These are phyloP conservation scores for Sordariomycetes sp. DNA, from an alignment of 2,329 filamentous ascomycete species.

Conservation along the genomic window DNA sequence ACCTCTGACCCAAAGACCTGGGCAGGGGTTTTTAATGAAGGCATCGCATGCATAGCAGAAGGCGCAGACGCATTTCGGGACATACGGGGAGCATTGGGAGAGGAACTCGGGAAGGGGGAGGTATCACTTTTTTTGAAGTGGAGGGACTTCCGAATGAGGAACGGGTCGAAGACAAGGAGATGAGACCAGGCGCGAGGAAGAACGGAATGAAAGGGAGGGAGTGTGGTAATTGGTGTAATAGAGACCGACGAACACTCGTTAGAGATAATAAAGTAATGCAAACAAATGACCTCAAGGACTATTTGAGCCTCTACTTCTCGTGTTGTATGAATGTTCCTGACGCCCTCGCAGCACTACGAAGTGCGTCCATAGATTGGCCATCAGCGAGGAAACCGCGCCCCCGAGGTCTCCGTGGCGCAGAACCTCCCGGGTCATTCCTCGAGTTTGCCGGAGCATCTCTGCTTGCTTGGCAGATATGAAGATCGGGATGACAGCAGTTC, in stretches of 20 bases:
- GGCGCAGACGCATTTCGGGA: neutral
- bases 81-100: neutral
- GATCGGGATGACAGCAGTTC: too few relatives aligned
- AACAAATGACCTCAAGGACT: neutral
- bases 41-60: neutral
- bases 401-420: too few relatives aligned
- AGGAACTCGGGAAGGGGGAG: neutral
- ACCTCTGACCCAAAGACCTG: neutral
- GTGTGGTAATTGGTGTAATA: neutral
- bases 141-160: neutral
- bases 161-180: neutral
- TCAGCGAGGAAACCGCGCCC: too few relatives aligned
- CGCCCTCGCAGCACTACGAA: too few relatives aligned
- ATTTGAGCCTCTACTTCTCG: too few relatives aligned
- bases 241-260: neutral
- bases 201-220: neutral
- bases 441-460: too few relatives aligned
- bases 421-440: too few relatives aligned
- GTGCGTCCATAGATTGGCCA: too few relatives aligned
- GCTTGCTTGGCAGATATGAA: too few relatives aligned
- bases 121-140: neutral
- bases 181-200: neutral
- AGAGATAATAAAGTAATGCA: conserved; percentile 1
- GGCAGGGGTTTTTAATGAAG: neutral
- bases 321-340: too few relatives aligned